These are phyloP conservation scores for Globisporangium paddicum DNA, from an alignment of 352 stramenopile species.

Conservation along the genomic window DNA sequence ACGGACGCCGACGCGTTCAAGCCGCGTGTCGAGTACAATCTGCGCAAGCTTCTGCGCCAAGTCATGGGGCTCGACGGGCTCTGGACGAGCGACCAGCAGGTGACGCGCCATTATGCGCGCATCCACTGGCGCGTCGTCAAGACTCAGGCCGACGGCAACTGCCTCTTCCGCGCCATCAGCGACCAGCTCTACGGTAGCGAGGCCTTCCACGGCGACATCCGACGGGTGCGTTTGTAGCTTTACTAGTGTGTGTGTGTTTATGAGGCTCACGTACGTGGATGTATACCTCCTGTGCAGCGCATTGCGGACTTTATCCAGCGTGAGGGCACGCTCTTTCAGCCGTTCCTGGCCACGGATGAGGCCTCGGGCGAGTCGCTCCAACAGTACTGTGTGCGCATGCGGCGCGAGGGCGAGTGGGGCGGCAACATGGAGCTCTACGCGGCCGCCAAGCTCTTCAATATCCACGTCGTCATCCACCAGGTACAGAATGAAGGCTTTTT, in stretches of 20 bases:
- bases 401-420: constrained; percentile 44
- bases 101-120: constrained; percentile 29
- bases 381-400: constrained; percentile 49
- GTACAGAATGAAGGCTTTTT: not conserved
- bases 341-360: constrained; percentile 27
- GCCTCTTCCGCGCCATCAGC: constrained; percentile 52
- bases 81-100: constrained; percentile 37
- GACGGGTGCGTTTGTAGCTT: constrained; percentile 12
- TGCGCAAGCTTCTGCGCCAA: constrained; percentile 15
- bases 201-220: constrained; percentile 35
- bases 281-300: constrained; percentile 9
- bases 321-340: constrained; percentile 32
- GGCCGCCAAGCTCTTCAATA: constrained; percentile 47
- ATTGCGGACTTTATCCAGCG: constrained; percentile 40
- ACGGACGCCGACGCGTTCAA: not conserved
- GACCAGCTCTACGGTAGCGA: constrained; percentile 53
- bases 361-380: constrained; percentile 5
- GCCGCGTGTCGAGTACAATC: constrained; percentile 16
- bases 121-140: constrained; percentile 25
- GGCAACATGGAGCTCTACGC: constrained; percentile 61
- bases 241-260: no score
- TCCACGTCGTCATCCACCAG: constrained; percentile 60
- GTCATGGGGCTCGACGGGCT: constrained; percentile 16
- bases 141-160: constrained; percentile 42
- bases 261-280: not conserved